Evolutionary conservation across 371 early-diverging fungal species (phyloP), one percentile per base, ranked within the genome.

Genomic region (Mucor irregularis): DNA sequence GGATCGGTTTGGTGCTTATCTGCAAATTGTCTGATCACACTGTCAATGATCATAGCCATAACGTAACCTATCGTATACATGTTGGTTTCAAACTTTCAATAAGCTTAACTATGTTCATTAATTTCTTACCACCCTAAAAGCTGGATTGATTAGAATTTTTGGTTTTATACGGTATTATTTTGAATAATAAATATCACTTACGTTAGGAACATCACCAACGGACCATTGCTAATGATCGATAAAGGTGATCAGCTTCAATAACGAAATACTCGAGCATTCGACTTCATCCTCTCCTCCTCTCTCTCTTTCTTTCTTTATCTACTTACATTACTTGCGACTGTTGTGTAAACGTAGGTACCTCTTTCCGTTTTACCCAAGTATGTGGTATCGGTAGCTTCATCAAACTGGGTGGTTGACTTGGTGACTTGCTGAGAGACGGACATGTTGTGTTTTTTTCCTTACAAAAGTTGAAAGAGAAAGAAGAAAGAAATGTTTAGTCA

Each of bases 121-220:
- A 19, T 49, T 30, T 49, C 31, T 64, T 64, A 62, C 68, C 64
- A 39, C 64, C 63, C 66, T 68, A 53, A 29, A 37, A n/a, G n/a
- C n/a, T n/a, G n/a, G n/a, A 44, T 28, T 38, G 24, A 29, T 16
- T 11, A 28, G 39, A 30, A 17, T n/a, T 28, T 16, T 8, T 17
- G 1, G 17, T 42, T 33, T 24, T 13, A 19, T n/a, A 26, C 4
- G 4, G 7, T 2, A 26, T 24, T 14, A 26, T 5, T 3, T 26
- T 31, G n/a, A n/a, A n/a, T n/a, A n/a, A n/a, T 24, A n/a, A 19
- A 11, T 14, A 30, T 3, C 16, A 49, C 64, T 72, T 76, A 73
- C 76, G 48, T 69, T 59, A 16, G 76, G 73, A 1, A 71, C 73
- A 24, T 63, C 59, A 7, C 76, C 76, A 35, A 73, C 60, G 22